Evolutionary conservation across 495 filamentous ascomycete species (phyloP).

Genomic region (Lophiostoma macrostomum): DNA sequence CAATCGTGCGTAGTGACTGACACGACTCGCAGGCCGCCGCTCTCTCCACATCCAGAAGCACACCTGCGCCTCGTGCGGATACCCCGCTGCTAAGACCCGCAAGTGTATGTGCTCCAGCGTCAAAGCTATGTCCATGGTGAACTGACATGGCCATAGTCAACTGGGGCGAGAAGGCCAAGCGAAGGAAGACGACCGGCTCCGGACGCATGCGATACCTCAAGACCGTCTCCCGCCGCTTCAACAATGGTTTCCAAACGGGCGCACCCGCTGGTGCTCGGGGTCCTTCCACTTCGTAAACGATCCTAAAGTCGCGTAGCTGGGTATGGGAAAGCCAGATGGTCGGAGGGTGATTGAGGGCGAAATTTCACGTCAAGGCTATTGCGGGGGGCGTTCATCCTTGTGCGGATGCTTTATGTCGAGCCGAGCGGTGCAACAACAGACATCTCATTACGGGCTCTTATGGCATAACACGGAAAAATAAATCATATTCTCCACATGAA

Average conservation of each 20-base stretch:
- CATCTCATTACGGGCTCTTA: slow-evolving; percentile 13
- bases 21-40: slow-evolving; percentile 64
- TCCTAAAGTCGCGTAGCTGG: background rate
- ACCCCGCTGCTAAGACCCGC: slow-evolving; percentile 92
- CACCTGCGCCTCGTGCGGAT: slow-evolving; percentile 94
- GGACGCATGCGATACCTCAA: slow-evolving; percentile 92
- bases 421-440: background rate
- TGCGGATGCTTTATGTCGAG: slow-evolving; percentile 17
- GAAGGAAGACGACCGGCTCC: slow-evolving; percentile 97
- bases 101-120: slow-evolving; percentile 75
- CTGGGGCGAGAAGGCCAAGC: slow-evolving; percentile 99
- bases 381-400: slow-evolving; percentile 28
- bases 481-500: slow-evolving; percentile 28
- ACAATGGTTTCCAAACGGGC: slow-evolving; percentile 94
- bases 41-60: slow-evolving; percentile 99
- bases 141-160: slow-evolving; percentile 63
- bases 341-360: slow-evolving; percentile 3
- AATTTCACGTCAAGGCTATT: slow-evolving; percentile 24
- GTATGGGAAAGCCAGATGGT: slow-evolving; percentile 7
- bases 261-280: slow-evolving; percentile 81
- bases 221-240: slow-evolving; percentile 82
- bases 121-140: background rate
- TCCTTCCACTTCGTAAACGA: slow-evolving; percentile 35
- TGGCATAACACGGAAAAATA: slow-evolving; percentile 30
- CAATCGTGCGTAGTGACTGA: no score